Base-by-base conservation (phyloP, 495 filamentous ascomycete species). In the Trichoderma gamsii region DNA sequence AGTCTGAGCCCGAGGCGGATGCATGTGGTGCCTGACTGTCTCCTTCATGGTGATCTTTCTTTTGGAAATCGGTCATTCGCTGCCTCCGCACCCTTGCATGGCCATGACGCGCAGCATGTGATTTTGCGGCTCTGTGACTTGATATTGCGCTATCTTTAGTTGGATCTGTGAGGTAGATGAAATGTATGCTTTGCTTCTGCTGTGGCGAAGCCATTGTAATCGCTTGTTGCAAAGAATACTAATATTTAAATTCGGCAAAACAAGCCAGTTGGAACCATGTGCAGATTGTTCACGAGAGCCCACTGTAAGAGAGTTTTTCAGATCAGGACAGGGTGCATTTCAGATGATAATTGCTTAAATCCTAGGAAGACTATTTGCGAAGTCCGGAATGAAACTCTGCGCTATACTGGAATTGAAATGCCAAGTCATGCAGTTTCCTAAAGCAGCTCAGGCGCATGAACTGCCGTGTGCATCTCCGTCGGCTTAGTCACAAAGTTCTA, bases 41-140 rank as follows among this genome's bases (percentile, higher is more conserved):
- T 16, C 27, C 56, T 61, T 61, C 56, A 15, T 61, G 56, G 11
- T 32, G 35, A 7, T 15, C 29, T 12, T 21, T 32, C 56, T 61
- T 12, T 32, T 61, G 56, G 23, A 32, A 61, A 2, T 61, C 56
- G 25, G 35, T 32, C 56, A 61, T 61, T 61, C 56, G 56, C 56
- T 61, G 56, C 11, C 56, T 27, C 1, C 56, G 56, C 27, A 61
- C n/a, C 56, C 25, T 61, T 61, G 56, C 56, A 61, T 61, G 56
- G 29, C 56, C 56, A 13, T 61, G 25, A 15, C 56, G 56, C 56
- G 56, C 56, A 13, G 56, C 56, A 61, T 61, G 56, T 61, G 56
- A 12, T 18, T 61, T 61, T 1, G 56, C 56, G 11, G 56, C 56
- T 18, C 13, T 61, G 25, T 61, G 56, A 29, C 23, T 32, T 5